Percentiles rank a stretch among this genome's conserved stretches.
These are phyloP conservation scores for Globisporangium recalcitrans DNA, from an alignment of 352 stramenopile species.

Conservation along the genomic window DNA sequence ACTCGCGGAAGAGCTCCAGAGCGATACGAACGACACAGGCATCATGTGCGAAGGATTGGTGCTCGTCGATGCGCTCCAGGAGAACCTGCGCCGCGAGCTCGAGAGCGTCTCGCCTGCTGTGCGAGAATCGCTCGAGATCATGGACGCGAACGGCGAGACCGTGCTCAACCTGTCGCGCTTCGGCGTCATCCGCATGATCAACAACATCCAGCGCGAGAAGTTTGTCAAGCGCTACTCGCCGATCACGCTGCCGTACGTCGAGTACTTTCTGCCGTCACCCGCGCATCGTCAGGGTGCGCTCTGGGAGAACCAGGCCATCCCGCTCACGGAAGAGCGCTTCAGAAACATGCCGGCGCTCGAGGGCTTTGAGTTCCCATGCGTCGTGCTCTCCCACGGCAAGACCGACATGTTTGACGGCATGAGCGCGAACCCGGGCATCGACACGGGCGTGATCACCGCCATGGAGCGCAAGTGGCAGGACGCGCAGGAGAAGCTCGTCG, in stretches of 20 bases:
- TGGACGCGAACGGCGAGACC: slow-evolving; percentile 59
- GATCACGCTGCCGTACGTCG: slow-evolving; percentile 45
- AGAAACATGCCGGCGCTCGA: slow-evolving; percentile 20
- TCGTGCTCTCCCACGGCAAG: slow-evolving; percentile 67
- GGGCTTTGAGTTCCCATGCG: slow-evolving; percentile 48
- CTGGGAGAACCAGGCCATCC: slow-evolving; percentile 51
- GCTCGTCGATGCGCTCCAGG: slow-evolving; percentile 66
- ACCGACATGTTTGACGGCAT: slow-evolving; percentile 67
- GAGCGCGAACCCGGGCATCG: slow-evolving; percentile 48
- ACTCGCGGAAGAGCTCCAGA: slow-evolving; percentile 38
- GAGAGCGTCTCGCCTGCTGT: slow-evolving; percentile 60
- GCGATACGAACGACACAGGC: slow-evolving; percentile 12
- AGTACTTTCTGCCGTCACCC: slow-evolving; percentile 61
- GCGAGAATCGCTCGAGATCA: slow-evolving; percentile 40
- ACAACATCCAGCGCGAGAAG: slow-evolving; percentile 57
- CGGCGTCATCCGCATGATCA: slow-evolving; percentile 66
- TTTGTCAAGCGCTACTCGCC: slow-evolving; percentile 47
- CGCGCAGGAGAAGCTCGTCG: slow-evolving; percentile 47
- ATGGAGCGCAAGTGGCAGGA: slow-evolving; percentile 67
- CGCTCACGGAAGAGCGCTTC: slow-evolving; percentile 58
- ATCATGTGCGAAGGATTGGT: slow-evolving; percentile 55
- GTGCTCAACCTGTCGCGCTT: slow-evolving; percentile 48
- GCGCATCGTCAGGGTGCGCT: slow-evolving; percentile 52
- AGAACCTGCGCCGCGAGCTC: slow-evolving; percentile 53
- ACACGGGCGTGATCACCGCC: slow-evolving; percentile 27